These are phyloP conservation scores for Neurospora discreta DNA, from an alignment of 495 filamentous ascomycete species.

Conservation along the genomic window DNA sequence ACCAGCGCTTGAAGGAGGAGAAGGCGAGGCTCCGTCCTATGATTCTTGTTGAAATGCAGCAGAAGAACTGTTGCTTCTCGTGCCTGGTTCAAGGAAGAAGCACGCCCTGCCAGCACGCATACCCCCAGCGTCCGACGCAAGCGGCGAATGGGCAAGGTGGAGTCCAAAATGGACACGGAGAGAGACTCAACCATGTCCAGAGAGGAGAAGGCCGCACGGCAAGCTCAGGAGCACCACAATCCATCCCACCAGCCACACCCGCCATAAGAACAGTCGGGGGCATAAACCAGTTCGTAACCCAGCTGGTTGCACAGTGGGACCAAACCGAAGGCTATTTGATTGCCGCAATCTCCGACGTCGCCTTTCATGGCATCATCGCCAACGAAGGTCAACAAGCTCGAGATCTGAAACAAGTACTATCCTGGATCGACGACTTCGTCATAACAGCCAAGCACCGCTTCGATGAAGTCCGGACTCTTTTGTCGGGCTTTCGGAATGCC, in stretches of 20 bases:
- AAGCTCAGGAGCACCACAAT: background rate
- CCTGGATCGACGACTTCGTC: background rate
- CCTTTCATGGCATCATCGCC: background rate
- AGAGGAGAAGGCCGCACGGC: background rate
- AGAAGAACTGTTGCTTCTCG: background rate
- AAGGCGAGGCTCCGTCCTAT: background rate
- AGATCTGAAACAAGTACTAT: background rate
- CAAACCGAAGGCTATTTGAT: background rate
- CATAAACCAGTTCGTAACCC: background rate
- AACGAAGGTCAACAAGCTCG: background rate
- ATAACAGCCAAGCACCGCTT: background rate
- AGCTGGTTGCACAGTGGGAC: background rate
- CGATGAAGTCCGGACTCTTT: background rate
- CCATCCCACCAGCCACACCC: background rate
- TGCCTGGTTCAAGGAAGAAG: too few relatives aligned
- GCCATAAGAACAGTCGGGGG: background rate
- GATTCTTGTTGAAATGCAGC: background rate
- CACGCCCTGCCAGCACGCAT: background rate
- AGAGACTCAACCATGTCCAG: background rate
- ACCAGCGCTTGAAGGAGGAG: background rate
- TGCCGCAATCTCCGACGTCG: background rate
- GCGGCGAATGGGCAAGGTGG: background rate
- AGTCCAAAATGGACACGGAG: background rate
- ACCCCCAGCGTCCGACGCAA: background rate
- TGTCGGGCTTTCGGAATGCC: background rate